Conservation (phyloP, 495 filamentous ascomycete genomes). For the Cercophora newfieldiana region DNA sequence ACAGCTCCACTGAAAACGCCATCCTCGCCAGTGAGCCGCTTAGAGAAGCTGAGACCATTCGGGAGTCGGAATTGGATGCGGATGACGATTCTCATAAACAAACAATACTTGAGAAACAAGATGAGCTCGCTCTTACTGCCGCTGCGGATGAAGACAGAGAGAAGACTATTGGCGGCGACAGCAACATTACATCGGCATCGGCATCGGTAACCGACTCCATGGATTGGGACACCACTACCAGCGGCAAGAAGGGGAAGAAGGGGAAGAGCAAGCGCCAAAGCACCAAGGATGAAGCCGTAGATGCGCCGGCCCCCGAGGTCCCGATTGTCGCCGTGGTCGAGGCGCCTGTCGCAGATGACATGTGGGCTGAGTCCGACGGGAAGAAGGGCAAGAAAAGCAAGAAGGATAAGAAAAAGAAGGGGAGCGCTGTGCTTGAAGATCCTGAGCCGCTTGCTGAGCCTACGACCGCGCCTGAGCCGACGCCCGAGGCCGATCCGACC, state of each 20-base stretch:
- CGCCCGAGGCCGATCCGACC: too few species aligned
- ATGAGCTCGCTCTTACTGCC: slow-evolving; percentile 1
- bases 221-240: slow-evolving; percentile 17
- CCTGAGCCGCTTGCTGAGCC: too few species aligned
- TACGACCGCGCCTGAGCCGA: slow-evolving; percentile 2
- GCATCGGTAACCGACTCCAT: slow-evolving; percentile 13
- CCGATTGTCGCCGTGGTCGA: slow-evolving; percentile 6
- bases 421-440: background rate
- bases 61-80: slow-evolving; percentile 12
- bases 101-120: slow-evolving; percentile 14
- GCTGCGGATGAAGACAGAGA: background rate
- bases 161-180: background rate
- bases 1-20: slow-evolving; percentile 19
- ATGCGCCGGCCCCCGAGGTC: slow-evolving; percentile 11
- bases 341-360: slow-evolving; percentile 12
- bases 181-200: slow-evolving; percentile 11
- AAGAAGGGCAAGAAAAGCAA: slow-evolving; percentile 37
- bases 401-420: slow-evolving; percentile 24
- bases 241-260: slow-evolving; percentile 25
- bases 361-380: slow-evolving; percentile 17
- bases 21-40: slow-evolving; percentile 2
- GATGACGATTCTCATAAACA: slow-evolving; percentile 7
- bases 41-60: slow-evolving; percentile 10
- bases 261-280: slow-evolving; percentile 20
- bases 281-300: slow-evolving; percentile 12